Conservation (phyloP, 2,329 filamentous ascomycete genomes). For the Beauveria bassiana region DNA sequence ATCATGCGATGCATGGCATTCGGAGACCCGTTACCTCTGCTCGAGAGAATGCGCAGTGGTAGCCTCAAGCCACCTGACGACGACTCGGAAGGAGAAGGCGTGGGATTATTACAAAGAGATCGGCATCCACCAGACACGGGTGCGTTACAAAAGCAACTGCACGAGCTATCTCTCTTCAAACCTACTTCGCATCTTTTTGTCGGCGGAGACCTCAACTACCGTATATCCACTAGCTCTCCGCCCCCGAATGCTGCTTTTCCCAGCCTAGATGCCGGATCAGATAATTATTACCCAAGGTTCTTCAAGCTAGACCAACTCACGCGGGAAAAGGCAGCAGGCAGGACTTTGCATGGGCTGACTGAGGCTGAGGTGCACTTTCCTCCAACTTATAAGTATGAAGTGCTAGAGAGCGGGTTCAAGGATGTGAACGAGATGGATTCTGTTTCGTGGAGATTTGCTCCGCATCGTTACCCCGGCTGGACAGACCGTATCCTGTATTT, state of each 20-base stretch:
- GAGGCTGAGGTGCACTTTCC: conserved; percentile 74
- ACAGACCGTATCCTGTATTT: conserved; percentile 85
- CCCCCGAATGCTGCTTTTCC: conserved; percentile 54
- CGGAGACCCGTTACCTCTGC: conserved; percentile 36
- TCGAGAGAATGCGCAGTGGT: conserved; percentile 23
- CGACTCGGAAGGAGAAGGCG: conserved; percentile 11
- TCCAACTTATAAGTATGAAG: conserved; percentile 86
- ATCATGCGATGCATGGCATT: conserved; percentile 80
- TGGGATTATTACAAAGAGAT: conserved; percentile 14
- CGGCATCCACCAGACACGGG: conserved; percentile 12
- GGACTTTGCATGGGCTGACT: conserved; percentile 68
- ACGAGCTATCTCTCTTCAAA: conserved; percentile 62
- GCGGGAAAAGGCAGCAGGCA: conserved; percentile 58
- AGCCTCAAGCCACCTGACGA: conserved; percentile 4
- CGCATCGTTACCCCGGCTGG: conserved; percentile 84
- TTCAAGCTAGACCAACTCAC: conserved; percentile 72
- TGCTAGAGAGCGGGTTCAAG: conserved; percentile 24
- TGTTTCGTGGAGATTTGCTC: conserved; percentile 63
- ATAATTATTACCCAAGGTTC: conserved; percentile 57
- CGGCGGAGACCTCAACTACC: conserved; percentile 91
- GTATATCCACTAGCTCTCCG: conserved; percentile 64
- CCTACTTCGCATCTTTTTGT: conserved; percentile 74
- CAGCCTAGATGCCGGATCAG: conserved; percentile 46
- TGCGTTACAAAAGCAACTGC: conserved; percentile 37
- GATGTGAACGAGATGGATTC: conserved; percentile 26